Conservation (phyloP, 768 basidiomycete species). For the Symmetrospora coprosmae region DNA sequence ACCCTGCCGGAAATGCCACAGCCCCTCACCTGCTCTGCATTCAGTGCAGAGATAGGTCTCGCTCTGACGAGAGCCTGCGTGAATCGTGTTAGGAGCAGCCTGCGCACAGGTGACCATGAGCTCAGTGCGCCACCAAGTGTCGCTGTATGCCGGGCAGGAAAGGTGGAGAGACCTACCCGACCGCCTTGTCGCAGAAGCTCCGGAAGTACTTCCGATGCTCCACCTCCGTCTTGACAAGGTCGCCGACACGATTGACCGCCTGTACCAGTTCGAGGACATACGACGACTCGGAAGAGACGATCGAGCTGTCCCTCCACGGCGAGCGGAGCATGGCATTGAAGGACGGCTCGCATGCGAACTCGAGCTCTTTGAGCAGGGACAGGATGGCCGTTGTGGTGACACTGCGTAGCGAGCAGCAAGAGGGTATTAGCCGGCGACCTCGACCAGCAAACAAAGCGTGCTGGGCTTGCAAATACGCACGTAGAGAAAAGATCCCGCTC, state of each 20-base stretch:
- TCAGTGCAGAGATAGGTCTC: constrained; percentile 76
- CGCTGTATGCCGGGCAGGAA: background rate
- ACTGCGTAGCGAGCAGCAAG: constrained; percentile 40
- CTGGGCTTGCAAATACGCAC: constrained; percentile 44
- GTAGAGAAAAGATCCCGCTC: constrained; percentile 82
- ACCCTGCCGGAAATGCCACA: background rate
- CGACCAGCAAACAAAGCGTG: background rate
- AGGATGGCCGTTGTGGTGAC: constrained; percentile 71
- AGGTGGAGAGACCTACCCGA: constrained; percentile 47
- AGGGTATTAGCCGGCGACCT: background rate
- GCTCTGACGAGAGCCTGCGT: constrained; percentile 79
- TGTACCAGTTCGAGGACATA: constrained; percentile 66
- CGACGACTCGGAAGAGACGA: constrained; percentile 72
- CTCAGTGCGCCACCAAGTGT: background rate
- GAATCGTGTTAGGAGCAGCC: constrained; percentile 70
- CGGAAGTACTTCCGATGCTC: constrained; percentile 90
- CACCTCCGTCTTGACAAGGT: constrained; percentile 60
- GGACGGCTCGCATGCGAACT: constrained; percentile 62
- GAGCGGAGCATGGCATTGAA: constrained; percentile 62
- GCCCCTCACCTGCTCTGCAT: constrained; percentile 69
- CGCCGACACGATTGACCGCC: constrained; percentile 60
- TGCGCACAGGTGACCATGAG: too few species aligned
- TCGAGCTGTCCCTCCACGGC: constrained; percentile 61
- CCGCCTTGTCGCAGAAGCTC: constrained; percentile 82
- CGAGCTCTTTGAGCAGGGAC: constrained; percentile 67